These are phyloP conservation scores for Zoysia japonica DNA, from an alignment of 176 grass and related monocot genomes.

Conservation along the genomic window DNA sequence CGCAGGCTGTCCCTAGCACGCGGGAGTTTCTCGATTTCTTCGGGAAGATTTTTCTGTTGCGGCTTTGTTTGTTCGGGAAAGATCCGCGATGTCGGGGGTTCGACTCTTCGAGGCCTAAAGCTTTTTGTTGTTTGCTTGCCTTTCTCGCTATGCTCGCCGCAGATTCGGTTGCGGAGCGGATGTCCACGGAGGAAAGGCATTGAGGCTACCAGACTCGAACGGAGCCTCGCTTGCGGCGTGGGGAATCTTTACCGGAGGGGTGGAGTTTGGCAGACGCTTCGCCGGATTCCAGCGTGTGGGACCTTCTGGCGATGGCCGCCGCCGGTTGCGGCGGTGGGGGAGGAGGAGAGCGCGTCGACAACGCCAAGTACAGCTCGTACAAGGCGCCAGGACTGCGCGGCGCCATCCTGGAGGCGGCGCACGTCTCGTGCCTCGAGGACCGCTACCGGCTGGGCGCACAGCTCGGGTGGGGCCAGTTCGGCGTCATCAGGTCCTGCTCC, in stretches of 20 bases:
- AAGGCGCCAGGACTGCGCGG: constrained; percentile 61
- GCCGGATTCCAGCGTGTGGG: constrained; percentile 34
- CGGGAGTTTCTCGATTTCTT: not conserved
- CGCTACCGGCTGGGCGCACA: constrained; percentile 74
- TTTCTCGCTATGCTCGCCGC: constrained; percentile 17
- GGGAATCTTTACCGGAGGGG: not conserved
- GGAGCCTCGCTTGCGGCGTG: constrained; percentile 14
- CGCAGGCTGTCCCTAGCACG: constrained; percentile 16
- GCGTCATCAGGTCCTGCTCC: constrained; percentile 85
- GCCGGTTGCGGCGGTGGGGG: constrained; percentile 26
- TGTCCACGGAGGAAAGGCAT: constrained; percentile 2
- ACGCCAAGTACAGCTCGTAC: constrained; percentile 65
- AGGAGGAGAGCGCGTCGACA: constrained; percentile 14
- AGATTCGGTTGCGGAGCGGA: constrained; percentile 39
- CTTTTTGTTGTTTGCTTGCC: constrained; percentile 13
- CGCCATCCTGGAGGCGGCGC: constrained; percentile 75
- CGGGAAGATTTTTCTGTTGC: not conserved
- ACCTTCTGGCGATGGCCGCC: constrained; percentile 56
- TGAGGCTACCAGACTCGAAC: constrained; percentile 33
- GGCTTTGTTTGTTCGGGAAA: not conserved
- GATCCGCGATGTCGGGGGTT: constrained; percentile 24
- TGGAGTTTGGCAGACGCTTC: not conserved
- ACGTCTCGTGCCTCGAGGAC: constrained; percentile 82
- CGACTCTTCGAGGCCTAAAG: constrained; percentile 6
- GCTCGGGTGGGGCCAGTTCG: constrained; percentile 96